A percentile compares a stretch with the other conserved stretches of the same genome.
Conservation (phyloP, 805 yeast genomes). For the Yarrowia alimentaria region DNA sequence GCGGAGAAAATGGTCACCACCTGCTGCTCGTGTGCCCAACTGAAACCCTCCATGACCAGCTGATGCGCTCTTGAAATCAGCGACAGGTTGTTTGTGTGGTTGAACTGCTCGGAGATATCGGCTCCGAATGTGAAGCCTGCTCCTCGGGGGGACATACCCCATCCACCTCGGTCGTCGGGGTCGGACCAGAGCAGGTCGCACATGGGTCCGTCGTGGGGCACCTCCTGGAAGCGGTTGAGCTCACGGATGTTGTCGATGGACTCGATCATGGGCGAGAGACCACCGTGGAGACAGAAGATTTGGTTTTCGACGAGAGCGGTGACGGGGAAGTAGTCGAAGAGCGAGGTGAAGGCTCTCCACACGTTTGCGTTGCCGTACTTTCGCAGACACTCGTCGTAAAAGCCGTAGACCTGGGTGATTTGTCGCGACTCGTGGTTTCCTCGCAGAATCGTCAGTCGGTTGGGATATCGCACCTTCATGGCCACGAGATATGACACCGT, state of each 20-base stretch:
- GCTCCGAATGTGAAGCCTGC: slow-evolving; percentile 99
- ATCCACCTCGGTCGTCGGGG: slow-evolving; percentile 96
- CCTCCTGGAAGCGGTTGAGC: slow-evolving; percentile 91
- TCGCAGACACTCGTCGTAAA: slow-evolving; percentile 93
- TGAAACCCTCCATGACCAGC: slow-evolving; percentile 94
- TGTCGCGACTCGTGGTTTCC: slow-evolving; percentile 97
- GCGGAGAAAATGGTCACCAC: slow-evolving; percentile 95
- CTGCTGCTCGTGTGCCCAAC: slow-evolving; percentile 91
- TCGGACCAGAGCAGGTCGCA: slow-evolving; percentile 95
- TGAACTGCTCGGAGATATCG: slow-evolving; percentile 92
- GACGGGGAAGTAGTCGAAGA: slow-evolving; percentile 93
- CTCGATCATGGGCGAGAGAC: slow-evolving; percentile 95
- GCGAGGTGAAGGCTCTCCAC: slow-evolving; percentile 90
- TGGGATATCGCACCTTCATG: slow-evolving; percentile 91
- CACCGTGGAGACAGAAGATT: slow-evolving; percentile 93
- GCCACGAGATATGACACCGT: slow-evolving; percentile 88
- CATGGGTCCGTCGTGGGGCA: slow-evolving; percentile 98
- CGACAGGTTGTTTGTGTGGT: slow-evolving; percentile 84
- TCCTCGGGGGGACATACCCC: slow-evolving; percentile 99
- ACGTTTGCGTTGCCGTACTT: slow-evolving; percentile 92
- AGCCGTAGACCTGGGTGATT: slow-evolving; percentile 94
- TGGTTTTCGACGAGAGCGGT: slow-evolving; percentile 93
- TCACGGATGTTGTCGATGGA: slow-evolving; percentile 93
- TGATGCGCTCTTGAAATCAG: slow-evolving; percentile 96
- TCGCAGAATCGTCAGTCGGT: slow-evolving; percentile 86